phyloP scores from a whole-genome alignment of 129 eudicot genomes.

The Silybum marianum region DNA sequence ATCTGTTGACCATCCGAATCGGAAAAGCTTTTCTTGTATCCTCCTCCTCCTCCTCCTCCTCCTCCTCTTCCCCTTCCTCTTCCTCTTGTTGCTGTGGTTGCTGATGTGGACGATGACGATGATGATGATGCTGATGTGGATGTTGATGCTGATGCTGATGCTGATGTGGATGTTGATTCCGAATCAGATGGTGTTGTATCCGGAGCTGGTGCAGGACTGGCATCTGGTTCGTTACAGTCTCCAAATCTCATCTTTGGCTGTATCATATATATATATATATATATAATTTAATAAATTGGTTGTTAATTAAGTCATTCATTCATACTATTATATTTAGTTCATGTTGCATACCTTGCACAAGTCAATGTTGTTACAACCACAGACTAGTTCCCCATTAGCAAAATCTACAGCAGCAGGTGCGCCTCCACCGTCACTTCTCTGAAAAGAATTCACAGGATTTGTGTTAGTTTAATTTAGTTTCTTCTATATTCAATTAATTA shows the following conservation, averaged over 20 bases:
- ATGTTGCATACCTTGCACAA: constrained; percentile 65
- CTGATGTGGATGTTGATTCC: constrained; percentile 29
- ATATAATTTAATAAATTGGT: not conserved
- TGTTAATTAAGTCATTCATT: not conserved
- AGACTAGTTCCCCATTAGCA: constrained; percentile 73
- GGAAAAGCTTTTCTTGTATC: constrained; percentile 28
- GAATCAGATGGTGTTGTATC: constrained; percentile 19
- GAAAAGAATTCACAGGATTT: not conserved
- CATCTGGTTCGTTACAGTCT: constrained; percentile 46
- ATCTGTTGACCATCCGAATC: constrained; percentile 30
- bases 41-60: constrained; percentile 25
- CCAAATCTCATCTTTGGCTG: constrained; percentile 75
- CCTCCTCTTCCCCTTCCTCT: not conserved
- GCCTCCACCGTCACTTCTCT: constrained; percentile 97
- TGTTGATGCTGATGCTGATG: constrained; percentile 22
- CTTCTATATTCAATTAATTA: too few species aligned
- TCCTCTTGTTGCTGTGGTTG: constrained; percentile 8
- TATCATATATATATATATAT: not conserved
- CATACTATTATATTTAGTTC: not conserved
- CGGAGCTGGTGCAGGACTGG: constrained; percentile 46
- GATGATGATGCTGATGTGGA: not conserved
- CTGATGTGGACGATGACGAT: constrained; percentile 20
- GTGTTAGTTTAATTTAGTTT: too few species aligned
- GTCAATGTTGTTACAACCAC: constrained; percentile 64
- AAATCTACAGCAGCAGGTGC: constrained; percentile 81